Conservation (phyloP, 345 rosid species). For the Gossypium anomalum region DNA sequence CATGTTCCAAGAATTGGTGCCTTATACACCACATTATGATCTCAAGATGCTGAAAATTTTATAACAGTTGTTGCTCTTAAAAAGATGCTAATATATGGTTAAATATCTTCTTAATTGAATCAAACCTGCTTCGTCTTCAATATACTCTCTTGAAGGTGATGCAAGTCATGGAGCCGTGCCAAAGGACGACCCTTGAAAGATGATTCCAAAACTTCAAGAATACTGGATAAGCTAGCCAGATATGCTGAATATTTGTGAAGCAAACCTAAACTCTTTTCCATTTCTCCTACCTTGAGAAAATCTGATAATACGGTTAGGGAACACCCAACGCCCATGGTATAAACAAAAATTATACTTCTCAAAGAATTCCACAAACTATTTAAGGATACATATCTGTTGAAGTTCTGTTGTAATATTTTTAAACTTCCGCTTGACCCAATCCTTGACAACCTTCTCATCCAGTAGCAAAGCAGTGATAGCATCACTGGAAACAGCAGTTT, state of each 20-base stretch:
- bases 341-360: background rate
- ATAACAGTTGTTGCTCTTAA: conserved; percentile 14
- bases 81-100: background rate
- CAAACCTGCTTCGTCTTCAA: conserved; percentile 84
- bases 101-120: background rate
- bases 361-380: conserved; percentile 17
- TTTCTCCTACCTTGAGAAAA: conserved; percentile 50
- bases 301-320: conserved; percentile 58
- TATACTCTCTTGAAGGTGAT: conserved; percentile 64
- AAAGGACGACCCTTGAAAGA: conserved; percentile 72
- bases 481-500: conserved; percentile 95
- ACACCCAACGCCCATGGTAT: background rate
- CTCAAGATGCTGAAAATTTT: conserved; percentile 68
- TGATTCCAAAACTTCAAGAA: conserved; percentile 77
- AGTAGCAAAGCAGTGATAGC: conserved; percentile 89
- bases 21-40: conserved; percentile 78
- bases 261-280: conserved; percentile 43
- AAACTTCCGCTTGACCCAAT: conserved; percentile 90
- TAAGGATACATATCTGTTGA: conserved; percentile 79
- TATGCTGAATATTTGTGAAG: conserved; percentile 54
- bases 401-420: conserved; percentile 52
- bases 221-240: conserved; percentile 61
- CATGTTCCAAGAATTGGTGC: conserved; percentile 62
- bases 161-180: conserved; percentile 69
- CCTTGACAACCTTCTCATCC: conserved; percentile 98